Conservation (phyloP, 2,329 filamentous ascomycete species). For the Aspergillus persii region DNA sequence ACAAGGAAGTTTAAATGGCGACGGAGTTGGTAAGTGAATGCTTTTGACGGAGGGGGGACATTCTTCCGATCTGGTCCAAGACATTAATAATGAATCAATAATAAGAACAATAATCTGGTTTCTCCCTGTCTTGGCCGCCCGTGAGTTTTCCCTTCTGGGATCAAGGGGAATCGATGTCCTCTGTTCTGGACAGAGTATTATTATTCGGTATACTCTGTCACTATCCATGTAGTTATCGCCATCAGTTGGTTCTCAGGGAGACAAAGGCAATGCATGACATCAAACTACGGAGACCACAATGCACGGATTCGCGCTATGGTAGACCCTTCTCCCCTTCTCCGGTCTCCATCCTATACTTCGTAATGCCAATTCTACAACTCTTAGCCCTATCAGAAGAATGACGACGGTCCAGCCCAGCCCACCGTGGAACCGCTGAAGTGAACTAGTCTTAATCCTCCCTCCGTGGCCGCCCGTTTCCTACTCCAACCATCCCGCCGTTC, state of each 20-base stretch:
- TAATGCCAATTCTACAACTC: neutral
- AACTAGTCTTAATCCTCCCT: conserved; percentile 3
- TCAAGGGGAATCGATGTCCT: neutral
- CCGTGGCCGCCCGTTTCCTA: conserved; percentile 22
- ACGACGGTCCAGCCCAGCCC: neutral
- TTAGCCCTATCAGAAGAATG: neutral
- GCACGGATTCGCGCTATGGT: neutral
- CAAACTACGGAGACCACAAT: neutral
- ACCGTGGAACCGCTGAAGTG: neutral
- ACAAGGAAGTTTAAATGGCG: neutral
- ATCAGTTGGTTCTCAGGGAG: too few species aligned
- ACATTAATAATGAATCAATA: neutral
- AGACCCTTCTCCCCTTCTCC: neutral
- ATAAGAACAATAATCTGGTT: neutral
- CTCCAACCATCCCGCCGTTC: conserved; percentile 12
- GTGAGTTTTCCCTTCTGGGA: neutral
- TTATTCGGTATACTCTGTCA: too few species aligned
- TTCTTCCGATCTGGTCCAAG: neutral
- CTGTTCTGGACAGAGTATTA: too few species aligned
- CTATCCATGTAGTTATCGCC: too few species aligned
- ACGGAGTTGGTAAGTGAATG: neutral
- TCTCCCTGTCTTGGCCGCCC: neutral
- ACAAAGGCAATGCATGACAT: too few species aligned
- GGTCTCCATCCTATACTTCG: too few species aligned
- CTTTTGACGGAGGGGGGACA: neutral